Conservation (phyloP, 257 asterid species). For the Nyctanthes arbortristis region DNA sequence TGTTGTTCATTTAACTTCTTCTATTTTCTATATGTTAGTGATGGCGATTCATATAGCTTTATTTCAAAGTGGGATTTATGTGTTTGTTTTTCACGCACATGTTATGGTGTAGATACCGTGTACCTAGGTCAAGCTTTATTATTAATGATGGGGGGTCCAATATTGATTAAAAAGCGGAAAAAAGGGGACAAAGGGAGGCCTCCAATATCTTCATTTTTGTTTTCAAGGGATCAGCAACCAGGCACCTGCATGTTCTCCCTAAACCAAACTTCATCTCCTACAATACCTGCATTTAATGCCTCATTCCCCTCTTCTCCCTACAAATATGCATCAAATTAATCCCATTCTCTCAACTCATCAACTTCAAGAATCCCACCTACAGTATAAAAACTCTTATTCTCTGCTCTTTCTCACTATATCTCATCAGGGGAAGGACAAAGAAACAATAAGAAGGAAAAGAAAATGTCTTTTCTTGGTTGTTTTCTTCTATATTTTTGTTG, state of each 20-base stretch:
- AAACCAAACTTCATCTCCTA: slow-evolving; percentile 35
- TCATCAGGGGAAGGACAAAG: too few relatives aligned
- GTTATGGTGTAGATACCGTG: slow-evolving; percentile 6
- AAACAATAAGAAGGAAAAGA: too few relatives aligned
- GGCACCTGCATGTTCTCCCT: slow-evolving; percentile 68
- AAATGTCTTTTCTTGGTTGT: slow-evolving; percentile 39
- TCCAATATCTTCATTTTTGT: slow-evolving; percentile 41
- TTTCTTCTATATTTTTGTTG: slow-evolving; percentile 33
- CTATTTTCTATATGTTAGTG: too few relatives aligned
- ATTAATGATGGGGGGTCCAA: slow-evolving; percentile 23
- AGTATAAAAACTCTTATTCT: not conserved
- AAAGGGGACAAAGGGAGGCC: slow-evolving; percentile 50
- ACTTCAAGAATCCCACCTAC: not conserved
- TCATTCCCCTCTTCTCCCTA: slow-evolving; percentile 20
- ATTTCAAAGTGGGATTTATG: not conserved
- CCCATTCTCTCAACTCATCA: slow-evolving; percentile 8
- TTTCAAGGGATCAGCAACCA: slow-evolving; percentile 33
- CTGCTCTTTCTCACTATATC: too few relatives aligned
- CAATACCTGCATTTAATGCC: slow-evolving; percentile 63
- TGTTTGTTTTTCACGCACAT: not conserved
- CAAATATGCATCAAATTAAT: slow-evolving; percentile 22
- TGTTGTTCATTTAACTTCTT: too few relatives aligned
- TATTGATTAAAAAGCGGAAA: slow-evolving; percentile 1
- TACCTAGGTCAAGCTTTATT: slow-evolving; percentile 6
- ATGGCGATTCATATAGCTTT: too few relatives aligned